phyloP scores from a whole-genome alignment of 345 rosid species.

The Rhizophora apiculata region DNA sequence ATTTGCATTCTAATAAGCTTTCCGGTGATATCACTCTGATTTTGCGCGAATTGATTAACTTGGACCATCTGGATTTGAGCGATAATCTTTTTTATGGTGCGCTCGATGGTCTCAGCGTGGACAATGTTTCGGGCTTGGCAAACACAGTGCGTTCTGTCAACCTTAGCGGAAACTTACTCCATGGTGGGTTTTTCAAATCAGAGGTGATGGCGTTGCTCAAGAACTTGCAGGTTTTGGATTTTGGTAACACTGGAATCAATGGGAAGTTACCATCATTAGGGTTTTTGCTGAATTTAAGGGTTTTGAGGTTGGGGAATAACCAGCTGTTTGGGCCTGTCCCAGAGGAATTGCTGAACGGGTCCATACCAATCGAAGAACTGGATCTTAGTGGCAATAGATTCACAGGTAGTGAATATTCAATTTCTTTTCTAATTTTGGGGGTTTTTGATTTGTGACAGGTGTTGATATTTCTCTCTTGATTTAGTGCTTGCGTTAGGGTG shows the following conservation, averaged over 20 bases:
- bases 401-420: constrained; percentile 51
- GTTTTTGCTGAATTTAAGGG: constrained; percentile 46
- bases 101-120: constrained; percentile 29
- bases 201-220: constrained; percentile 58
- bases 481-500: neutral
- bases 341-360: constrained; percentile 53
- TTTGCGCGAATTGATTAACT: constrained; percentile 56
- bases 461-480: neutral
- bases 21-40: constrained; percentile 57
- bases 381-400: constrained; percentile 91
- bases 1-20: constrained; percentile 57
- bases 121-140: constrained; percentile 64
- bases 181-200: constrained; percentile 46
- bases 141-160: constrained; percentile 63
- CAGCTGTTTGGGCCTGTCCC: constrained; percentile 61
- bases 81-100: constrained; percentile 58
- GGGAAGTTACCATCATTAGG: constrained; percentile 68
- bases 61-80: constrained; percentile 84
- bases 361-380: constrained; percentile 55
- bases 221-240: constrained; percentile 66
- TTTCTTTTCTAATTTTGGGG: neutral
- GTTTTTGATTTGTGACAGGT: neutral
- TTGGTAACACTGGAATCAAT: constrained; percentile 46
- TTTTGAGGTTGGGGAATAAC: constrained; percentile 63
- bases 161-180: constrained; percentile 59